Conservation (phyloP, 2,329 filamentous ascomycete species). For the Harringtonia lauricola region DNA sequence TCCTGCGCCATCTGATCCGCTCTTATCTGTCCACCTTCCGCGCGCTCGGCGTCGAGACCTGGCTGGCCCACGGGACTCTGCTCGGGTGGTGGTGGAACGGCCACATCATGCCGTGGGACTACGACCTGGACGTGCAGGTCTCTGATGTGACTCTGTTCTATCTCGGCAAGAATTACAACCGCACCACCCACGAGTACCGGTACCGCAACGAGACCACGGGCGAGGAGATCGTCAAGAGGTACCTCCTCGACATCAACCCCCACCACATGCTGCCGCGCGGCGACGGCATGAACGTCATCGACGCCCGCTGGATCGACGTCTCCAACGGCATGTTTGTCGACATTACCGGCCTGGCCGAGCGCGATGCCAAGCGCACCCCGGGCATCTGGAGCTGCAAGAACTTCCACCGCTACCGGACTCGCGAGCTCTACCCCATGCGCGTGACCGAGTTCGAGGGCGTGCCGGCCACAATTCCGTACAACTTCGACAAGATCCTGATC, state of each 20-base stretch:
- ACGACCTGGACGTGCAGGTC: slow-evolving; percentile 75
- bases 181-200: slow-evolving; percentile 50
- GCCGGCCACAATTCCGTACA: slow-evolving; percentile 56
- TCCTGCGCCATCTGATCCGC: slow-evolving; percentile 58
- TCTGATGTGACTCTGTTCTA: slow-evolving; percentile 53
- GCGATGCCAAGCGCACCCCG: slow-evolving; percentile 44
- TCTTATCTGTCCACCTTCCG: slow-evolving; percentile 61
- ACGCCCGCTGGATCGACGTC: slow-evolving; percentile 73
- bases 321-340: slow-evolving; percentile 71
- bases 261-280: slow-evolving; percentile 51
- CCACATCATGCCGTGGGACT: slow-evolving; percentile 71
- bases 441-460: slow-evolving; percentile 66
- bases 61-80: slow-evolving; percentile 77
- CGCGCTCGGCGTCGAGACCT: slow-evolving; percentile 60
- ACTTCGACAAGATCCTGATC: slow-evolving; percentile 52
- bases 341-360: slow-evolving; percentile 66
- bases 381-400: slow-evolving; percentile 75
- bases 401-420: slow-evolving; percentile 56
- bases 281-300: slow-evolving; percentile 68
- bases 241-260: slow-evolving; percentile 69
- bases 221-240: slow-evolving; percentile 33
- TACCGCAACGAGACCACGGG: slow-evolving; percentile 32
- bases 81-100: slow-evolving; percentile 87
- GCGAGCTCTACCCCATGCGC: slow-evolving; percentile 68
- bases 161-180: slow-evolving; percentile 57